phyloP scores from a whole-genome alignment of 305 asterid genomes.

The Fraxinus angustifolia region DNA sequence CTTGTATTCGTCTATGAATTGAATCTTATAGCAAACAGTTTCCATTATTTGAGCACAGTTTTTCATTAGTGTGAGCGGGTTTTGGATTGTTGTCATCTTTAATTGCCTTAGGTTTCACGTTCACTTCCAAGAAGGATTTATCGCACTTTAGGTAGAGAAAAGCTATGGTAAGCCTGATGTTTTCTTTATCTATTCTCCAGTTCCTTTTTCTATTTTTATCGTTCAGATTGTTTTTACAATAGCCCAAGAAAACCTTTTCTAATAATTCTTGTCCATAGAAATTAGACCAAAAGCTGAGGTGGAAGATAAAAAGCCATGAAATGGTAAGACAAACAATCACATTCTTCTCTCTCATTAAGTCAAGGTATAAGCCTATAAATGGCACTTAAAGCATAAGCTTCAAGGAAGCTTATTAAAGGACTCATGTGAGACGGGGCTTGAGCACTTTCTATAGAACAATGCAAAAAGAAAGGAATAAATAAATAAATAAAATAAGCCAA shows the following conservation, averaged over 20 bases:
- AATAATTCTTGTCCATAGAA: not conserved
- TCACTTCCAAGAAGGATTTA: not conserved
- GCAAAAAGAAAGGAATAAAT: not conserved
- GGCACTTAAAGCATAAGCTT: not conserved
- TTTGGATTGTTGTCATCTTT: too few species aligned
- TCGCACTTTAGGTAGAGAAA: not conserved
- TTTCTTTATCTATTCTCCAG: not conserved
- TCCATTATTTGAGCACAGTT: too few species aligned
- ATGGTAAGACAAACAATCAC: not conserved
- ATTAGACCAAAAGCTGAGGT: not conserved
- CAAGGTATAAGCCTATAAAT: not conserved
- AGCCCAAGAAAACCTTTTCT: not conserved
- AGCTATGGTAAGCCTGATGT: not conserved
- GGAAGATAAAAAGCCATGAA: not conserved
- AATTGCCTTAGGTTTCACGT: not conserved
- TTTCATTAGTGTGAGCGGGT: too few species aligned
- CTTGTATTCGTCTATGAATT: conserved; percentile 46
- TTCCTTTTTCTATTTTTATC: not conserved
- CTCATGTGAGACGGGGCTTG: not conserved
- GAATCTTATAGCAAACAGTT: not conserved
- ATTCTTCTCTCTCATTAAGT: not conserved
- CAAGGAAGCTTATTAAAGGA: not conserved
- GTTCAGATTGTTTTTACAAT: too few species aligned
- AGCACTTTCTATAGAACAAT: not conserved
- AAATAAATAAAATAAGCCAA: not conserved